Conservation (phyloP, 495 filamentous ascomycete genomes). For the Tricharina praecox region DNA sequence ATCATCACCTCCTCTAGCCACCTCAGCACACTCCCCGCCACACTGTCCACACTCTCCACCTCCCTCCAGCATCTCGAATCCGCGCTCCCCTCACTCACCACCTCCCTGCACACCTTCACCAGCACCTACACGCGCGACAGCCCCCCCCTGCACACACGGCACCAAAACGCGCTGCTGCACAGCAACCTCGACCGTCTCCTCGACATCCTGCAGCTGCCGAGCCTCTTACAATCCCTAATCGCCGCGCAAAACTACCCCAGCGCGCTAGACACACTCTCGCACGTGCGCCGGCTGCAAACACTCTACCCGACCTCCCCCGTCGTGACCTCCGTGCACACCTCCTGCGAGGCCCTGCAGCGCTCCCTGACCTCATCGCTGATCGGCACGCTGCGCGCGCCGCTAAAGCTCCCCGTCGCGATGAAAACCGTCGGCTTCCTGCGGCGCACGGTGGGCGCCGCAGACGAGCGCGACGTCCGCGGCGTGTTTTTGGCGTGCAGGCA, state of each 20-base stretch:
- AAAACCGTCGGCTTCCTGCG: conserved; percentile 84
- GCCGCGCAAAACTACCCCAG: conserved; percentile 57
- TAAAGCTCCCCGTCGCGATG: conserved; percentile 83
- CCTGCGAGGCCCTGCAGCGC: conserved; percentile 79
- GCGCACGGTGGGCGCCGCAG: conserved; percentile 36
- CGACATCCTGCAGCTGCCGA: conserved; percentile 82
- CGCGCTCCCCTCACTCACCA: conserved; percentile 63
- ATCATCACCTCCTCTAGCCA: conserved; percentile 67
- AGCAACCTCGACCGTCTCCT: conserved; percentile 78
- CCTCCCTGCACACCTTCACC: conserved; percentile 60
- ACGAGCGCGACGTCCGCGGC: conserved; percentile 52
- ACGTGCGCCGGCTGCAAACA: conserved; percentile 71
- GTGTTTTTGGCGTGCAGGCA: conserved; percentile 79
- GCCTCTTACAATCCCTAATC: conserved; percentile 61
- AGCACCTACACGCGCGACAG: conserved; percentile 50
- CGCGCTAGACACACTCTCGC: conserved; percentile 80
- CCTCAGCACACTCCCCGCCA: conserved; percentile 49
- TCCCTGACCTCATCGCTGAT: conserved; percentile 79
- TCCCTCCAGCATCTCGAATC: conserved; percentile 48
- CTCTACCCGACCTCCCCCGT: conserved; percentile 67
- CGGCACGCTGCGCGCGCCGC: conserved; percentile 53
- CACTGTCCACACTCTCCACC: conserved; percentile 49
- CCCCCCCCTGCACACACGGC: conserved; percentile 49
- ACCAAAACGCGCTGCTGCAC: conserved; percentile 67
- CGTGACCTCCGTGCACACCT: conserved; percentile 50